Base-by-base conservation (phyloP, 2,329 filamentous ascomycete species). In the Cladosporium sphaerospermum region DNA sequence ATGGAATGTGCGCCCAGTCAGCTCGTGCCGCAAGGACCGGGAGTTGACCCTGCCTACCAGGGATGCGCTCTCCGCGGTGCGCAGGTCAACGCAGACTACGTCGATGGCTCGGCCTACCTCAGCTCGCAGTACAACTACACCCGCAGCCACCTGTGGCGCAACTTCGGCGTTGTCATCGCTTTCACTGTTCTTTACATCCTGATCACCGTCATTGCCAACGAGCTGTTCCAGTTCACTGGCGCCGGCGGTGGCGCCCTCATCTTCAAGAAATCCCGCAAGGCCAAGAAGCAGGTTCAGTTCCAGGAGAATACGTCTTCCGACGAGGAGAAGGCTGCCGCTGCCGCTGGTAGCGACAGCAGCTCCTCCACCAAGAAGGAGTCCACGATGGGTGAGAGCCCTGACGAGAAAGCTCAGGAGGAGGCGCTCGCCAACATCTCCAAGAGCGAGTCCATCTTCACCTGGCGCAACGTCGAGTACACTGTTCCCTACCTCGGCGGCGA, bases 101-200 rank as follows among this genome's bases (percentile, higher is more conserved):
- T 86, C 10, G 61, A 74, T 32, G 83, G 83, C 33, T 64, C 73
- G 2, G 69, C 70, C 18, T 87, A 85, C 60, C 64, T 85, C 2
- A 59, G 71, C 9, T 73, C 74, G 0, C 75, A 75, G 7, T 86
- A 79, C 66, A 71, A 77, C 42, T 85, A 84, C 61, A 75, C 75
- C 0, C 72, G 81, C 14, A 71, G 69, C 23, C 75, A 86, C 61
- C 67, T 85, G 0, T 86, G 83, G 75, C 82, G 88, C 3, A 90
- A 92, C 65, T 89, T 88, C 62, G 88, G 85, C 32, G 83, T 91
- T 3, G 70, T 93, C 1, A 82, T 91, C 59, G 88, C 85, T 0
- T 93, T 89, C 59, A 80, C 82, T 1, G 75, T 88, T 1, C 77
- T 89, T 4, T 95, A 92, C 63, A 79, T 95, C 10, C 59, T 84